Evolutionary conservation across 352 stramenopile genomes (phyloP).

Genomic region (Phytopythium kandeliae): DNA sequence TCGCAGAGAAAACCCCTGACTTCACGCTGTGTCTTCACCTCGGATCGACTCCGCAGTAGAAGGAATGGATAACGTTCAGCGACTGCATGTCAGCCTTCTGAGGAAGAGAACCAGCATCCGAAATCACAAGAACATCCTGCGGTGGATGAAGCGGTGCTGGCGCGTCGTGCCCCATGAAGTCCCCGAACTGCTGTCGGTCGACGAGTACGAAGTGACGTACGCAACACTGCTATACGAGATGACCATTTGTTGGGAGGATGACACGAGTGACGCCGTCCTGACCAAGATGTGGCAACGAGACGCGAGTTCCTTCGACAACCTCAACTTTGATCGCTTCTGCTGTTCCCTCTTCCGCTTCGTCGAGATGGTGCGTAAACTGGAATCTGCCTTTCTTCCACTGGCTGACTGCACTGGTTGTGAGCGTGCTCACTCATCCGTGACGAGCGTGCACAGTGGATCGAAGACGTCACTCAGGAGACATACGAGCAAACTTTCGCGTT

Average conservation of each 20-base stretch:
- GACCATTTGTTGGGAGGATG: conserved; percentile 59
- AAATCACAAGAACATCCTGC: conserved; percentile 24
- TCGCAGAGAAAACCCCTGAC: too few species aligned
- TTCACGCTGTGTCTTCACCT: background rate
- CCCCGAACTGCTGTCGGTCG: conserved; percentile 13
- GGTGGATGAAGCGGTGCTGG: conserved; percentile 44
- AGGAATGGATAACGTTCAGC: conserved; percentile 32
- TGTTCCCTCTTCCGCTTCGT: conserved; percentile 55
- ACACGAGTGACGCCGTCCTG: conserved; percentile 35
- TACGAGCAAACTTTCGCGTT: conserved; percentile 20
- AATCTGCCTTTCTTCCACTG: background rate
- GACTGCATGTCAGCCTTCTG: conserved; percentile 33
- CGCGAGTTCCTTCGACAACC: conserved; percentile 17
- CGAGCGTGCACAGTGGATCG: conserved; percentile 10
- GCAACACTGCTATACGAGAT: conserved; percentile 50
- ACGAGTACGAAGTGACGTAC: conserved; percentile 46
- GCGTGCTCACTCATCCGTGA: too few species aligned
- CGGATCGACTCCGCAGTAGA: background rate
- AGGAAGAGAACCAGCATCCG: conserved; percentile 43
- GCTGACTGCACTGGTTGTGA: background rate
- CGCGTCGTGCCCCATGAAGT: conserved; percentile 14
- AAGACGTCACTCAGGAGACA: conserved; percentile 15
- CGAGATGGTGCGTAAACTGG: conserved; percentile 34
- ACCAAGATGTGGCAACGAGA: conserved; percentile 47
- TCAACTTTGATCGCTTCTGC: conserved; percentile 51